Evolutionary conservation across 305 asterid genomes (phyloP), one percentile per base, ranked within the genome.

Genomic region (Fraxinus baroniana): DNA sequence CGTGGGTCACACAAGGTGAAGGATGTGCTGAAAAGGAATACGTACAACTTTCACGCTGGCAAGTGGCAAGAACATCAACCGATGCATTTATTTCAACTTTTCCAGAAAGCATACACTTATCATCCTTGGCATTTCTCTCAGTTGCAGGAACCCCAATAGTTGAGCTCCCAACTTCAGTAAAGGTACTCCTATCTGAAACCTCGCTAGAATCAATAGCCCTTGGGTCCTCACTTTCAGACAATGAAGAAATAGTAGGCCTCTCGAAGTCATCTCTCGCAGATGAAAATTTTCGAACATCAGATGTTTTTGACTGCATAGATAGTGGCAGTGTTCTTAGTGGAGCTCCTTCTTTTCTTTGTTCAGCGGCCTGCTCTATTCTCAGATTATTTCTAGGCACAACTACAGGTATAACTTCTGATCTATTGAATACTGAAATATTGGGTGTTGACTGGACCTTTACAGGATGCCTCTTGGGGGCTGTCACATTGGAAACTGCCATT

Each of bases 371-470:
- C 85, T 96, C 98, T 60, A 85, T 79, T 89, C 90, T 90, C 66
- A 87, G 83, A 87, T 90, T 91, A 88, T 89, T 89, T 89, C 97
- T 89, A 74, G 99, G 97, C 79, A 94, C 97, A 85, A 97, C 52
- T 22, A 94, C 93, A 39, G 96, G 98, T 46, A 90, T 79, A 68
- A 87, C 93, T 78, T 94, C 99, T 81, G 97, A 89, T 86, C 93
- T 89, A 82, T 81, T 89, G 90, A 90, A 86, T 73, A 81, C 81
- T 60, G 96, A 82, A 83, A 84, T 60, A 78, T 83, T 92, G 77
- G 90, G 66, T 60, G 90, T 82, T 81, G 94, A 85, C 81, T 92
- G 98, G 79, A 85, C 92, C 87, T 91, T 95, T 44, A 87, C 87
- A 74, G 94, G 72, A 85, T 90, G 95, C 83, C 94, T 89, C 88